Conservation (phyloP, 371 early-diverging fungal species). For the Zopfochytrium polystomum region DNA sequence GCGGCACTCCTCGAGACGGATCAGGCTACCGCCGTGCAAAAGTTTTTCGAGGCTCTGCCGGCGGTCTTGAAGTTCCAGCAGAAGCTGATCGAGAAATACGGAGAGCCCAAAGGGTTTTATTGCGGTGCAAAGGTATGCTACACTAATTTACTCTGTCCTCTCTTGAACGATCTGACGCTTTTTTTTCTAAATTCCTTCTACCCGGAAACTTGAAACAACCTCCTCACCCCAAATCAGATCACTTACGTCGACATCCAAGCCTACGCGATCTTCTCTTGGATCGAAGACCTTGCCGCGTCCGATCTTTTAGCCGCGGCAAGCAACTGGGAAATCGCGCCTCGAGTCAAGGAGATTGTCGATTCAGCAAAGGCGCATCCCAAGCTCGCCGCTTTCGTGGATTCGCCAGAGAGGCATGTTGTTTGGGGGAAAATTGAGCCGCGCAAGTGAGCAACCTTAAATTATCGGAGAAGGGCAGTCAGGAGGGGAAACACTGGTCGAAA, state of each 20-base stretch:
- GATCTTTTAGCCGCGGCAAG: neutral
- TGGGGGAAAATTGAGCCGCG: neutral
- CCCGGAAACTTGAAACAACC: too few relatives aligned
- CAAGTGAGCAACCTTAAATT: neutral
- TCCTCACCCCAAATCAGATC: neutral
- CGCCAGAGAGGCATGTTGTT: neutral
- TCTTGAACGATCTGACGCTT: too few relatives aligned
- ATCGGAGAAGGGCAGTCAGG: neutral
- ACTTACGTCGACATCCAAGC: slow-evolving; percentile 1
- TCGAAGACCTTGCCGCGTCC: slow-evolving; percentile 1
- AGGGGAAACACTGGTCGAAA: neutral
- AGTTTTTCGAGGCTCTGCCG: too few relatives aligned
- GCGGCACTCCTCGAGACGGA: too few relatives aligned
- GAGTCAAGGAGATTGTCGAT: neutral
- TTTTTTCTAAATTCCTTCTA: too few relatives aligned
- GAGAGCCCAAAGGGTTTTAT: too few relatives aligned
- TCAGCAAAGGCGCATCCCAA: neutral
- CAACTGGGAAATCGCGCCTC: neutral
- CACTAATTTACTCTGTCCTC: too few relatives aligned
- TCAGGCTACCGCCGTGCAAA: too few relatives aligned
- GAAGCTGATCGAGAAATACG: too few relatives aligned
- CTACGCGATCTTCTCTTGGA: neutral
- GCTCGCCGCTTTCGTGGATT: neutral
- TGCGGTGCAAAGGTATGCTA: too few relatives aligned
- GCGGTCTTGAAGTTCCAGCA: too few relatives aligned